These are phyloP conservation scores for Kurtzmaniella quercitrusa DNA, from an alignment of 1,139 yeast genomes.

Conservation along the genomic window DNA sequence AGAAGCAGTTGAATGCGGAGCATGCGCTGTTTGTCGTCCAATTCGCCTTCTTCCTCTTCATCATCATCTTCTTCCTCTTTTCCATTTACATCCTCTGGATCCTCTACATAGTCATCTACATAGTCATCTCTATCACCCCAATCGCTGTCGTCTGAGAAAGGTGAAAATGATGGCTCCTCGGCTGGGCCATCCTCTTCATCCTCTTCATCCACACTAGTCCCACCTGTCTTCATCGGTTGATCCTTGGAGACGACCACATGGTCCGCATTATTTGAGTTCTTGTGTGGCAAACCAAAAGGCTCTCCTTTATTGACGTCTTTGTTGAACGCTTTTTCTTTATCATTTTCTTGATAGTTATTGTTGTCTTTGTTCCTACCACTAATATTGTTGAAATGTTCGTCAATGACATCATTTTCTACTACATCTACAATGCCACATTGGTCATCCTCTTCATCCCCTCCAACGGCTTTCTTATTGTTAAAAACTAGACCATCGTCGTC, in stretches of 20 bases:
- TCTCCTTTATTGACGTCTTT: neutral
- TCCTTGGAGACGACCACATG: neutral
- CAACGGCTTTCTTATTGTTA: conserved; percentile 3
- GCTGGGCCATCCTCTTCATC: conserved; percentile 9
- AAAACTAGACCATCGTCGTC: conserved; percentile 4
- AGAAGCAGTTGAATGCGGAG: conserved; percentile 40
- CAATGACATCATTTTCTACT: conserved; percentile 9
- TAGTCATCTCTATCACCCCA: conserved; percentile 49
- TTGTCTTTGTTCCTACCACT: neutral
- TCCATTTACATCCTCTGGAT: conserved; percentile 12
- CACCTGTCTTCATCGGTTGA: neutral
- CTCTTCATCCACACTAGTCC: conserved; percentile 7
- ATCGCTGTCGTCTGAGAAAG: conserved; percentile 32
- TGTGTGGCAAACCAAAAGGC: neutral
- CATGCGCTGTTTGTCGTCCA: conserved; percentile 14
- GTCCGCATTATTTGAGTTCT: neutral
- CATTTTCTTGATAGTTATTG: neutral
- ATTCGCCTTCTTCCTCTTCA: conserved; percentile 15
- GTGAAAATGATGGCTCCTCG: conserved; percentile 6
- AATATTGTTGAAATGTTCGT: conserved; percentile 1
- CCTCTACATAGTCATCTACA: conserved; percentile 31
- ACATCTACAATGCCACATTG: neutral
- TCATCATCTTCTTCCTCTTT: conserved; percentile 14
- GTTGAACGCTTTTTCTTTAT: neutral
- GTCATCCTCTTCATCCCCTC: conserved; percentile 7